Conservation (phyloP, 2,329 filamentous ascomycete species). For the Verticillium tricorpus region DNA sequence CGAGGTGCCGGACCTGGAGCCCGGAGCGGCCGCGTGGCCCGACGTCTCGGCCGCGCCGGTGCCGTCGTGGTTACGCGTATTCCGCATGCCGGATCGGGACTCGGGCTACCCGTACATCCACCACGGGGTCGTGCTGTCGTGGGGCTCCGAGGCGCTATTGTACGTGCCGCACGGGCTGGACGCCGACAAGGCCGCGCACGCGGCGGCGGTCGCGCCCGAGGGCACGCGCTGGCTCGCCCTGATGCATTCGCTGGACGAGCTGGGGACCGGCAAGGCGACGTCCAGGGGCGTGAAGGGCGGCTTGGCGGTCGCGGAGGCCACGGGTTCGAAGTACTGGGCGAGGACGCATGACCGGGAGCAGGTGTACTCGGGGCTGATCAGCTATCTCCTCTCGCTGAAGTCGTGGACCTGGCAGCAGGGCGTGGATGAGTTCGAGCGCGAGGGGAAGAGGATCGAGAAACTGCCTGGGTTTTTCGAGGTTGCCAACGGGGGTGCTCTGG, state of each 20-base stretch:
- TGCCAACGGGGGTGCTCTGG: not conserved
- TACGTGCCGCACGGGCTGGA: slow-evolving; percentile 5
- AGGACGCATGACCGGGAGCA: slow-evolving; percentile 4
- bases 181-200: not conserved
- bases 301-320: not conserved
- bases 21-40: not conserved
- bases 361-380: slow-evolving; percentile 1
- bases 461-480: not conserved
- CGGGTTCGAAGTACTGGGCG: slow-evolving; percentile 1
- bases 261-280: not conserved
- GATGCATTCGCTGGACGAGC: slow-evolving; percentile 1
- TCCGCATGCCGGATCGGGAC: not conserved
- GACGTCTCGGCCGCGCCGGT: not conserved
- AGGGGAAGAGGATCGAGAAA: not conserved
- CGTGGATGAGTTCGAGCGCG: not conserved
- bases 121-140: slow-evolving; percentile 1
- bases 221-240: not conserved
- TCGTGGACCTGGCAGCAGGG: not conserved
- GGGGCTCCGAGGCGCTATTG: not conserved
- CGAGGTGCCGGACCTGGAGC: slow-evolving; percentile 1
- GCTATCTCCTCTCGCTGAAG: not conserved
- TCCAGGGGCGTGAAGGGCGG: not conserved
- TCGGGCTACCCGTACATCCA: not conserved
- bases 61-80: slow-evolving; percentile 3
- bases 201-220: not conserved